Evolutionary conservation across 305 asterid species (phyloP), one percentile per base, ranked within the genome.

Genomic region (Fraxinus dipetala): DNA sequence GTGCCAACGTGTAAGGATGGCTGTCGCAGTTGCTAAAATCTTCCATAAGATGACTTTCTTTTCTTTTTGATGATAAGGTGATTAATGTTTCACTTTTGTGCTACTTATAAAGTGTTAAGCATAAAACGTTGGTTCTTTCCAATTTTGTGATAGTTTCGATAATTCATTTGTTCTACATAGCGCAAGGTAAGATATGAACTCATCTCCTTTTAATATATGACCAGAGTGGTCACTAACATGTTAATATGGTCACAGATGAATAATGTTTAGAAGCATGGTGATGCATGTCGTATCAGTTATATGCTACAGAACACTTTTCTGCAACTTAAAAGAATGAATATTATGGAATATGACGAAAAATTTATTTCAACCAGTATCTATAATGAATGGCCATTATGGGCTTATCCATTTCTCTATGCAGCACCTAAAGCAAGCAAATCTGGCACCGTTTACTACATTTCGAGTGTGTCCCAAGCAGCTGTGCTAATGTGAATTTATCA

Each of bases 401-500:
- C 77, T 13, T 35, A 76, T 43, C 35, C 79, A 20, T 48, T 59
- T 59, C 18, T 59, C 69, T 22, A 20, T 18, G 30, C 69, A 45
- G 80, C 78, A 35, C 45, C 34, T 72, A 61, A 77, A 28, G 59
- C 18, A 28, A 73, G 22, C 3, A 77, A 16, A 78, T 40, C 54
- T 80, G n/a, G 72, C 70, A 81, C 40, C 61, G 40, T 9, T 13
- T 63, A 81, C 59, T 73, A 32, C 67, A 80, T 77, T 38, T 75
- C 63, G 61, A 82, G 34, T 56, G 83, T 40, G 35, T 79, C 28
- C 79, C 74, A 63, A 43, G 73, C 31, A 77, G 76, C 32, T 31
- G 13, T 65, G 31, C 72, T 40, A 79, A 72, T 36, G 30, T 72
- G 78, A 72, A 73, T 79, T 81, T 79, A 83, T 83, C 76, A 70